Evolutionary conservation across 2,329 filamentous ascomycete genomes (phyloP).

Genomic region (Cordyceps sp.): DNA sequence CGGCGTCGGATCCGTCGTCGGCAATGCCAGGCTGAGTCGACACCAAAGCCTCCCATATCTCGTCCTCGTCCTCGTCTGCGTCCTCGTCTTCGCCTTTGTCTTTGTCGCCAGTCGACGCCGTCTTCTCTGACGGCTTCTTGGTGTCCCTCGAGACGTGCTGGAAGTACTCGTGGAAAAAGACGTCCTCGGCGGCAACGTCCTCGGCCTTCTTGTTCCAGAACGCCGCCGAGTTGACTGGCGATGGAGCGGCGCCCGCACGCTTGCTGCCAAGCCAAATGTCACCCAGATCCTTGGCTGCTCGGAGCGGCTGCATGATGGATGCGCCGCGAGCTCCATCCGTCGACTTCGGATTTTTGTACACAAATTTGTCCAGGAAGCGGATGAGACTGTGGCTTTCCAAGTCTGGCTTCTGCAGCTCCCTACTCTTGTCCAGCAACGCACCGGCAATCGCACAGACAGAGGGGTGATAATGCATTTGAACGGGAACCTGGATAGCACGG

Average conservation of each 20-base stretch:
- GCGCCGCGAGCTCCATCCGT: conserved; percentile 51
- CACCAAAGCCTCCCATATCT: conserved; percentile 86
- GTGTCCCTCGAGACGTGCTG: conserved; percentile 48
- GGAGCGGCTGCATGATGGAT: conserved; percentile 92
- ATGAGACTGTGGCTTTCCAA: conserved; percentile 79
- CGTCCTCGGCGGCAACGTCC: conserved; percentile 78
- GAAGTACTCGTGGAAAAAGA: conserved; percentile 98
- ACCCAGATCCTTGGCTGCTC: conserved; percentile 31
- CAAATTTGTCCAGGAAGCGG: conserved; percentile 93
- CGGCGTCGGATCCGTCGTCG: conserved; percentile 33
- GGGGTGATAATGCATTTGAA: conserved; percentile 66
- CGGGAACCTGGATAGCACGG: conserved; percentile 14
- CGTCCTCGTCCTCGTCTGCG: conserved; percentile 48
- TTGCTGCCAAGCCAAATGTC: conserved; percentile 40
- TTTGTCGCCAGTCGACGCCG: conserved; percentile 29
- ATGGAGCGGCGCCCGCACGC: conserved; percentile 16
- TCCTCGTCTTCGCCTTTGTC: conserved; percentile 27
- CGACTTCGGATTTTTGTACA: conserved; percentile 86
- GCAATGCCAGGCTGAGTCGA: conserved; percentile 54
- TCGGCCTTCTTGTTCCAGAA: conserved; percentile 90
- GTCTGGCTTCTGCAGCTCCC: conserved; percentile 75
- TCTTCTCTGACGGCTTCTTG: conserved; percentile 38
- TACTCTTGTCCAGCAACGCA: conserved; percentile 50
- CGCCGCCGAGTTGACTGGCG: conserved; percentile 59
- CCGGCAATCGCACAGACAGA: conserved; percentile 75